Evolutionary conservation across 2,329 filamentous ascomycete genomes (phyloP), one percentile per base, ranked within the genome.

Genomic region (Aureobasidium lini): DNA sequence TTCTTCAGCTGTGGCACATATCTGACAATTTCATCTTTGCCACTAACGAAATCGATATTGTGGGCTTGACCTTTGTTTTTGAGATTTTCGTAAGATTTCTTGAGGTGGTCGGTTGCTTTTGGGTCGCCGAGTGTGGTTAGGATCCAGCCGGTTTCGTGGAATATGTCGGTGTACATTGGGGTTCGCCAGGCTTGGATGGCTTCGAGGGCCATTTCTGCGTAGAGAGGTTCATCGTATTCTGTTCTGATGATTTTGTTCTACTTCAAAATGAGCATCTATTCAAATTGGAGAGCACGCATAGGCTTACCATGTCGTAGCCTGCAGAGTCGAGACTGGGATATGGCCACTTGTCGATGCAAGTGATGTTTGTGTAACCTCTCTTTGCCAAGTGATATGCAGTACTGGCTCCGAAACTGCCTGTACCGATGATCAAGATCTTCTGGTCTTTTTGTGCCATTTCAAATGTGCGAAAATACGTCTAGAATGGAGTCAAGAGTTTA

Each of bases 351-450:
- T 61, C 60, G 3, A 61, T 57, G n/a, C 52, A 57, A 8, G 54
- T 59, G 8, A 61, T 54, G 29, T 61, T 47, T 2, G 36, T 61
- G 11, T 61, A 61, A 36, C 60, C 60, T 31, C 60, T 46, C 28
- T 53, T 50, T 28, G 60, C 60, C 6, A 61, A 42, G 28, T 61
- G 60, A 8, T 58, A 59, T 2, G 60, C 60, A 13, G 60, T 59
- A 10, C 46, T 52, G 29, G 53, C 36, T n/a, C 60, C 60, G 8
- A 57, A 61, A 16, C 54, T 61, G 40, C 60, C 60, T 7, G 81
- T 82, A 36, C 85, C 85, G 44, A 87, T 72, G 60, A 88, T 85
- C 60, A 87, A 71, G 65, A 75, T 65, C 6, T 68, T 52, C 18
- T 46, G 47, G n/a, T 60, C 42, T 40, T 52, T 57, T 15, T 31